A percentile compares a stretch with the other conserved stretches of the same genome.
These are phyloP conservation scores for Diversispora epigaea DNA, from an alignment of 192 early-diverging fungal genomes.

Conservation along the genomic window DNA sequence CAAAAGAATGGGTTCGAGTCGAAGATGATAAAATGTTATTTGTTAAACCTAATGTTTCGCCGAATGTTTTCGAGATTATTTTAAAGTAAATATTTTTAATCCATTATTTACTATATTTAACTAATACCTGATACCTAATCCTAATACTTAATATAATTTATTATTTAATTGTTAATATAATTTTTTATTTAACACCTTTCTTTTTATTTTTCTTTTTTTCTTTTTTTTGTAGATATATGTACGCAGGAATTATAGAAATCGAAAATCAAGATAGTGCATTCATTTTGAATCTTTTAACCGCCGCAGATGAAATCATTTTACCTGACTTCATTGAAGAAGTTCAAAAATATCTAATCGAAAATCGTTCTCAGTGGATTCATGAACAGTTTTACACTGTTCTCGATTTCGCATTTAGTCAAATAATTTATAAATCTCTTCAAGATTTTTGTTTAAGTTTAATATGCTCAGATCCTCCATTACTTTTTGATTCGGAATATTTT, in stretches of 20 bases:
- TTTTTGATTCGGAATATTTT: constrained; percentile 15
- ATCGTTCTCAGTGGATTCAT: not conserved
- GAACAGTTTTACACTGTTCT: constrained; percentile 15
- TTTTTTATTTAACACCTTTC: not conserved
- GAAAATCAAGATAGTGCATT: constrained; percentile 1
- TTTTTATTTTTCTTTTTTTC: too few species aligned
- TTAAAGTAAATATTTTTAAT: not conserved
- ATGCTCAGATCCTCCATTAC: constrained; percentile 1
- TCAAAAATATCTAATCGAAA: constrained; percentile 15
- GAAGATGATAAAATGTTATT: constrained; percentile 13
- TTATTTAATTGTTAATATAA: not conserved
- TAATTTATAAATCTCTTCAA: constrained; percentile 3
- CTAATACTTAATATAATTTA: not conserved
- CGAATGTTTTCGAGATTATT: not conserved
- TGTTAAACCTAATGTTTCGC: constrained; percentile 3
- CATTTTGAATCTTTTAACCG: constrained; percentile 5
- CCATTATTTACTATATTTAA: not conserved
- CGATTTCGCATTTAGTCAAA: not conserved
- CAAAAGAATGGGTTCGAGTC: not conserved
- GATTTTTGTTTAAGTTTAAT: constrained; percentile 10
- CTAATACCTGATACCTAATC: not conserved
- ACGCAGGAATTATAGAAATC: constrained; percentile 8
- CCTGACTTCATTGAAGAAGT: constrained; percentile 1
- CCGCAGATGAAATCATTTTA: constrained; percentile 22
- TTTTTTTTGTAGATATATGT: constrained; percentile 15